Base-by-base conservation (phyloP, 306 rosid genomes). In the Quercus engelmannii region DNA sequence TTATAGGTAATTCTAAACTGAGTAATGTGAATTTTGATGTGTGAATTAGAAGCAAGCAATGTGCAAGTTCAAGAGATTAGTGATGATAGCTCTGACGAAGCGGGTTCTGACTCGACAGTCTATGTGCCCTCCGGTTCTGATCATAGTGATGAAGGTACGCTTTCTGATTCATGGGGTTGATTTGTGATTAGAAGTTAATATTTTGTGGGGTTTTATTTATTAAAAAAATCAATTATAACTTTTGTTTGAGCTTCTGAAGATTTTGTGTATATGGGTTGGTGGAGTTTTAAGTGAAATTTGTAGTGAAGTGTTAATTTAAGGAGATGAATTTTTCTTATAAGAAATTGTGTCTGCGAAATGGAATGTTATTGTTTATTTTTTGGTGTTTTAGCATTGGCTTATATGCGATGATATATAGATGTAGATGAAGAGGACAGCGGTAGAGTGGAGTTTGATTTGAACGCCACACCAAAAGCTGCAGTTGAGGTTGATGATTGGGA, bases 361-460 rank as follows among this genome's bases (percentile, higher is more conserved):
- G 65, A 23, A 23, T 67, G 26, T 33, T 67, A 46, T 33, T 18
- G 26, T 33, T n/a, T 33, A 19, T 67, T 33, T 67, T 67, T 67
- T 14, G 28, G 17, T 5, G 2, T 23, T 55, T 57, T 78, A 26
- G 15, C 15, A 35, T 17, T 69, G 43, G 58, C 21, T 75, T 77
- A 58, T 75, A 19, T 56, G 17, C 43, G 19, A 3, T 23, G 3
- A 54, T 25, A 9, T 5, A 76, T 84, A 20, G 28, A 43, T 69
- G 41, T 78, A 83, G 91, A 56, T 83, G 84, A 79, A 73, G 74
- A 62, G 18, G 7, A 41, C 2, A 73, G 9, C 20, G 84, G 51
- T 77, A 5, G 54, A 49, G 2, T 20, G 10, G 15, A 17, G 26
- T 12, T 64, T 28, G 83, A 76, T 78, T 80, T 80, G 72, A 83